Evolutionary conservation across 208 protist genomes (phyloP).

Genomic region (Herpetomonas muscarum): DNA sequence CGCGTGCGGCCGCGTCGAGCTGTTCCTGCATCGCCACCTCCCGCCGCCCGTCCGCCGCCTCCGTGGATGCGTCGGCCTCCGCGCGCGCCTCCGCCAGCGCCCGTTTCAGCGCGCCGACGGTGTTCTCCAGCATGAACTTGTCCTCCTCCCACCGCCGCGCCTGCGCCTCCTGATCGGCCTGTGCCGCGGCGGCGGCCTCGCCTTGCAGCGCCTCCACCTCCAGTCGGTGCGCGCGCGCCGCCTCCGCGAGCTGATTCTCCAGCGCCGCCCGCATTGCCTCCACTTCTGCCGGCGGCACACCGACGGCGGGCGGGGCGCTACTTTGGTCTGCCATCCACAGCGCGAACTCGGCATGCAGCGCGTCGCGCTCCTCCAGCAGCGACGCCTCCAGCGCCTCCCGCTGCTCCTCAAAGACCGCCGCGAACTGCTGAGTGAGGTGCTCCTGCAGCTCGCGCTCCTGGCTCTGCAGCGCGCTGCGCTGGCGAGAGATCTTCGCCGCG

Average conservation of each 20-base stretch:
- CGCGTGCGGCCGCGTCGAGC: slow-evolving; percentile 1
- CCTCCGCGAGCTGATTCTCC: slow-evolving; percentile 4
- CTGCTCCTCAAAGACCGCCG: slow-evolving; percentile 19
- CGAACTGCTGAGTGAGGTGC: slow-evolving; percentile 13
- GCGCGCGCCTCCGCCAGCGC: slow-evolving; percentile 3
- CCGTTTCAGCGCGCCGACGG: slow-evolving; percentile 9
- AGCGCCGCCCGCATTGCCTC: background rate
- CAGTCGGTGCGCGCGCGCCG: background rate
- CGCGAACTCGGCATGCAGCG: slow-evolving; percentile 10
- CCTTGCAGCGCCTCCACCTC: slow-evolving; percentile 4
- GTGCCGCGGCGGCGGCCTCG: slow-evolving; percentile 1
- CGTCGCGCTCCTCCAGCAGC: slow-evolving; percentile 11
- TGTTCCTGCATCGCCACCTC: background rate
- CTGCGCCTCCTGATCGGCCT: slow-evolving; percentile 7
- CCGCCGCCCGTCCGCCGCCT: background rate
- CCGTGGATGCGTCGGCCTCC: background rate
- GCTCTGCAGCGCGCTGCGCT: slow-evolving; percentile 41
- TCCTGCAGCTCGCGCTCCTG: slow-evolving; percentile 19
- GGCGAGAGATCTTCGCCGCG: slow-evolving; percentile 32
- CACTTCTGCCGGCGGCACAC: background rate
- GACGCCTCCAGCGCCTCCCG: slow-evolving; percentile 7
- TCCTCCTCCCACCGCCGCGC: slow-evolving; percentile 16
- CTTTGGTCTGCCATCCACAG: background rate
- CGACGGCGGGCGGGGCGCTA: background rate
- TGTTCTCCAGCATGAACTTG: slow-evolving; percentile 14